Evolutionary conservation across 176 grass and related monocot species (phyloP), one percentile per base, ranked within the genome.

Genomic region (Oryza australiensis): DNA sequence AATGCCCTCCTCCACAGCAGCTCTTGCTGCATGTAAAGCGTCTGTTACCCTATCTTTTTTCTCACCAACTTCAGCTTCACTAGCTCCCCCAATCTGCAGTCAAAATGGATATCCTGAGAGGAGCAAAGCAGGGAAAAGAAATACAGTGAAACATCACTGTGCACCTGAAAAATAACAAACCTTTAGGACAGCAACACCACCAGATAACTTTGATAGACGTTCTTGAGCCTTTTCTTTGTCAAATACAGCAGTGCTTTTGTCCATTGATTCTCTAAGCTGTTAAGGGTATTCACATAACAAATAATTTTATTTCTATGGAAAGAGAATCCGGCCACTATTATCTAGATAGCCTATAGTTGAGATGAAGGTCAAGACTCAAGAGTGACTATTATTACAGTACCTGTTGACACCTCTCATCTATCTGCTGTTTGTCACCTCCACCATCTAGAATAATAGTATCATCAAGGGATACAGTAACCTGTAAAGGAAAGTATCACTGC

Each of bases 211-310:
- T 12, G 95, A 87, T 71, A 98, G 88, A 70, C 92, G 82, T 81
- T 98, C 95, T 87, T 93, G 80, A 74, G 92, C 90, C 81, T 98
- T 98, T 82, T 98, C 92, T 90, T 95, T 98, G 82, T 98, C 92
- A 51, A 98, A 98, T 86, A 93, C 84, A 12, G 95, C 76, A 20
- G 86, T 90, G 87, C 88, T 98, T 84, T 68, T 79, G 48, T 95
- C 90, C 30, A 95, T 73, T 67, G 89, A 87, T 85, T 92, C 86
- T 88, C 92, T 93, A 84, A 98, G 86, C 95, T 98, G 83, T 88
- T 74, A 87, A 81, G 10, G 65, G 72, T 59, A 48, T 37, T 48
- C 28, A 81, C 7, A 81, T 67, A 28, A 62, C 26, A 68, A 86
- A 70, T 41, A 7, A 48, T 70, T 62, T 76, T 16, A 76, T 40